phyloP scores from a whole-genome alignment of 768 basidiomycete species.

The Pleurotus sapidus region DNA sequence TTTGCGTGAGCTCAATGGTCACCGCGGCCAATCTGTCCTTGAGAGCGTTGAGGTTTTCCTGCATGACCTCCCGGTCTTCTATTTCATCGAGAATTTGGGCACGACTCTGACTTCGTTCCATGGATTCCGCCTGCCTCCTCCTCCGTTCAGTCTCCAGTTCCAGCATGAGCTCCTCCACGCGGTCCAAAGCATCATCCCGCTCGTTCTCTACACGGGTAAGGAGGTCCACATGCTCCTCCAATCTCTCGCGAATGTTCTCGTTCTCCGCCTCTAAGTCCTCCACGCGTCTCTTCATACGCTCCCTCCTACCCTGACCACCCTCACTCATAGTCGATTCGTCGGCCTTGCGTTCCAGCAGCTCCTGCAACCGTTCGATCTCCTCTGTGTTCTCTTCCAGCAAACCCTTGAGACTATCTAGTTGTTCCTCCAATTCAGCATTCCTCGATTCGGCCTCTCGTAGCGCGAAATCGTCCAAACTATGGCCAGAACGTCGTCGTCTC shows the following conservation, averaged over 20 bases:
- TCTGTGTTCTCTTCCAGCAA: slow-evolving; percentile 81
- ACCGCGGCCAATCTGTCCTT: slow-evolving; percentile 78
- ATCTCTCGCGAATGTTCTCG: slow-evolving; percentile 52
- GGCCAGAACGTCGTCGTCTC: slow-evolving; percentile 41
- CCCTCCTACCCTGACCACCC: slow-evolving; percentile 34
- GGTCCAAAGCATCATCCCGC: slow-evolving; percentile 66
- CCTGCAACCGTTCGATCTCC: slow-evolving; percentile 72
- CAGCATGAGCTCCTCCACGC: slow-evolving; percentile 58
- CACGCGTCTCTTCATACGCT: slow-evolving; percentile 44
- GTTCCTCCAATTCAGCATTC: slow-evolving; percentile 69
- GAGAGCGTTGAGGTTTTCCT: slow-evolving; percentile 71
- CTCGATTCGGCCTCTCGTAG: slow-evolving; percentile 56
- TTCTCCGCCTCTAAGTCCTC: slow-evolving; percentile 63
- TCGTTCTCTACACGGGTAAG: slow-evolving; percentile 64
- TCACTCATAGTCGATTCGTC: slow-evolving; percentile 38
- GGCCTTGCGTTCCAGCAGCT: slow-evolving; percentile 59
- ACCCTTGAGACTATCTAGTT: slow-evolving; percentile 66
- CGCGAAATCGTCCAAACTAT: slow-evolving; percentile 44
- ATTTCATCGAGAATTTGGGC: slow-evolving; percentile 67
- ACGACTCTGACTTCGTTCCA: slow-evolving; percentile 73
- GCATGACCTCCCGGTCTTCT: slow-evolving; percentile 76
- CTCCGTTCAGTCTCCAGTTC: slow-evolving; percentile 66
- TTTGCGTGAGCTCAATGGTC: slow-evolving; percentile 80
- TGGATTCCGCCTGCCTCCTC: slow-evolving; percentile 56
- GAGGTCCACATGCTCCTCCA: slow-evolving; percentile 59